Evolutionary conservation across 208 protist species (phyloP), one percentile per base, ranked within the genome.

Genomic region (Wallacemonas collosoma): DNA sequence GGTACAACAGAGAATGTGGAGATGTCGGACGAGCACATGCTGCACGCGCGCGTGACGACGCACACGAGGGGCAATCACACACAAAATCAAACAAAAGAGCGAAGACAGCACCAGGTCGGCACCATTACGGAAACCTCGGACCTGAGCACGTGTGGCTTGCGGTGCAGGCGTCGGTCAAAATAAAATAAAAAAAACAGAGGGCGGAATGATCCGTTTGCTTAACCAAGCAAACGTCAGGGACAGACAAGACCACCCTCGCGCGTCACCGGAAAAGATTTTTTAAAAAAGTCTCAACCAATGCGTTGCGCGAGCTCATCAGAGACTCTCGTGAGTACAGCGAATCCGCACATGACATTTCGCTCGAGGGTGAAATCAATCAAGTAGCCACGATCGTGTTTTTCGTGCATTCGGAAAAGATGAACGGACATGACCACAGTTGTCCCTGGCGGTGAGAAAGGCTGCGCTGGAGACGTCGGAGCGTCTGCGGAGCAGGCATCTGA

Each of bases 331-430:
- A 93, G 76, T 3, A 93, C 69, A 35, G 94, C 87, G 17, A 93
- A 58, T 2, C 82, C 89, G 5, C 85, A n/a, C 68, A 94, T 71
- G 38, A 77, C 78, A 53, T 91, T 90, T 11, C 77, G 76, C 63
- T 84, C 67, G 17, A 96, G 67, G 26, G 82, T 88, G 64, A 93
- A 91, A 53, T 94, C 89, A 17, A 96, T 77, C 39, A 96, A 45
- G 61, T 84, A 94, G 0, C 91, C 89, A 50, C 79, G 86, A 38
- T 93, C 86, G 67, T 93, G 91, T 12, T 86, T 83, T 70, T 96
- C 91, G 50, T 93, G 85, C 47, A 96, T 92, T 44, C 91, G 89
- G 64, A 96, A 91, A n/a, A 96, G 58, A 48, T 93, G 83, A 6
- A 96, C 43, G 0, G 72, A 80, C 41, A 96, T 40, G 40, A 90